Evolutionary conservation across 2,329 filamentous ascomycete genomes (phyloP).

Genomic region (Emydomyces testavorans): DNA sequence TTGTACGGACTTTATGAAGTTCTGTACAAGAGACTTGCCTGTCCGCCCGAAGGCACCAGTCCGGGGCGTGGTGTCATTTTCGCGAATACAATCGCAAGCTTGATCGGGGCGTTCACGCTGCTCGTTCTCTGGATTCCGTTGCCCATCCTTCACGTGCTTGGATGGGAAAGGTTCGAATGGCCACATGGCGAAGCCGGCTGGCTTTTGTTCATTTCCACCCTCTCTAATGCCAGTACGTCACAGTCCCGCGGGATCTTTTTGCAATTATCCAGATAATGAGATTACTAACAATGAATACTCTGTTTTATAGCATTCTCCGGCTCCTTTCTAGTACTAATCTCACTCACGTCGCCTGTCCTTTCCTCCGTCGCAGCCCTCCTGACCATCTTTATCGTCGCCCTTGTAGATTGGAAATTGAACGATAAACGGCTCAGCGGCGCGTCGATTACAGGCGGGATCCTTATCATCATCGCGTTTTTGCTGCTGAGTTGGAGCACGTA

Average conservation of each 20-base stretch:
- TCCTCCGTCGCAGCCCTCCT: slow-evolving; percentile 85
- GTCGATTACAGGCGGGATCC: slow-evolving; percentile 65
- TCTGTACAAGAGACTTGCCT: slow-evolving; percentile 84
- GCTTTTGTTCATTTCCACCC: slow-evolving; percentile 67
- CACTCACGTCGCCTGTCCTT: slow-evolving; percentile 80
- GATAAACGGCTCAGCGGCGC: slow-evolving; percentile 63
- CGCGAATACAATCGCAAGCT: slow-evolving; percentile 78
- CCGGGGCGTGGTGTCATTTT: slow-evolving; percentile 90
- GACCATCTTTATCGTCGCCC: slow-evolving; percentile 91
- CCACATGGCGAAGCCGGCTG: slow-evolving; percentile 66
- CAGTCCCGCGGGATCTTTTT: background rate
- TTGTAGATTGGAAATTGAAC: slow-evolving; percentile 79
- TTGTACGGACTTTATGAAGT: slow-evolving; percentile 97
- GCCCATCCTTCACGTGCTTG: slow-evolving; percentile 66
- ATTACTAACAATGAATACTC: no score
- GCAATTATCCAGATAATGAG: no score
- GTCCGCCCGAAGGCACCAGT: slow-evolving; percentile 77
- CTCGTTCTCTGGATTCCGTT: slow-evolving; percentile 83
- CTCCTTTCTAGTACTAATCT: slow-evolving; percentile 84
- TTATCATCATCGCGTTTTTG: slow-evolving; percentile 83
- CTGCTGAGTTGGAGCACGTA: slow-evolving; percentile 86
- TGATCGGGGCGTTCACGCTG: slow-evolving; percentile 80
- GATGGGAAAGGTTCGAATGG: slow-evolving; percentile 71
- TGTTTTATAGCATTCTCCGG: slow-evolving; percentile 58
- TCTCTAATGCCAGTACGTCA: slow-evolving; percentile 66